These are phyloP conservation scores for Rhododendron mucronatum DNA, from an alignment of 148 eudicot species.

Conservation along the genomic window DNA sequence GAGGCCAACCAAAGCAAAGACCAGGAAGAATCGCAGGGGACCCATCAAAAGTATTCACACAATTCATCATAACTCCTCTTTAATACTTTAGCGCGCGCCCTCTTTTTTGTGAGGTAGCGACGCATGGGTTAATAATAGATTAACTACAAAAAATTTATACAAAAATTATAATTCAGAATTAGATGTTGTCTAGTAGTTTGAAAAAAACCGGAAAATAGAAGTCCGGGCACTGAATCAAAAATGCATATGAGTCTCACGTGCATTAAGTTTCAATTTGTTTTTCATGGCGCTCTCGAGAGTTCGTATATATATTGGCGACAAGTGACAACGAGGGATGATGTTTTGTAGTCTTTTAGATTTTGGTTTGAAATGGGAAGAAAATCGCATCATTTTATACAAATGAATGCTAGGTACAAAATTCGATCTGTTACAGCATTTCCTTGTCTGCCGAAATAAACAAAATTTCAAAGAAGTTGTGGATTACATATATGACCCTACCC, in stretches of 20 bases:
- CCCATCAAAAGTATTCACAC: slow-evolving; percentile 15
- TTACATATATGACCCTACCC: neutral
- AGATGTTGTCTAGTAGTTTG: neutral
- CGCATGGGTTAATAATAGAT: neutral
- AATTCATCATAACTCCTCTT: neutral
- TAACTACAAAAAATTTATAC: neutral
- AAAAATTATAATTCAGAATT: too few relatives aligned
- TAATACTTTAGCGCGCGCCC: neutral
- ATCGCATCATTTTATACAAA: neutral
- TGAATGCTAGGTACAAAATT: neutral
- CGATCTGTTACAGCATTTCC: neutral
- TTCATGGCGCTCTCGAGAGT: neutral
- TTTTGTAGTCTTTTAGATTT: too few relatives aligned
- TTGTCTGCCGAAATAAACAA: neutral
- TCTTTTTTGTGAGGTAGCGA: neutral
- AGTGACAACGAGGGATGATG: neutral
- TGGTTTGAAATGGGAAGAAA: too few relatives aligned
- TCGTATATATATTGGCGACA: neutral
- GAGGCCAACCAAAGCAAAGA: slow-evolving; percentile 24
- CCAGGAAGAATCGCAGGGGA: slow-evolving; percentile 33
- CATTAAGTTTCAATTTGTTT: neutral
- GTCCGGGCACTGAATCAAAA: neutral
- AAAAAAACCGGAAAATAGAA: neutral
- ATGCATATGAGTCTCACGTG: neutral
- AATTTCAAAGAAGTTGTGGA: neutral